Base-by-base conservation (phyloP, 192 early-diverging fungal species). In the Entomortierella beljakovae region DNA sequence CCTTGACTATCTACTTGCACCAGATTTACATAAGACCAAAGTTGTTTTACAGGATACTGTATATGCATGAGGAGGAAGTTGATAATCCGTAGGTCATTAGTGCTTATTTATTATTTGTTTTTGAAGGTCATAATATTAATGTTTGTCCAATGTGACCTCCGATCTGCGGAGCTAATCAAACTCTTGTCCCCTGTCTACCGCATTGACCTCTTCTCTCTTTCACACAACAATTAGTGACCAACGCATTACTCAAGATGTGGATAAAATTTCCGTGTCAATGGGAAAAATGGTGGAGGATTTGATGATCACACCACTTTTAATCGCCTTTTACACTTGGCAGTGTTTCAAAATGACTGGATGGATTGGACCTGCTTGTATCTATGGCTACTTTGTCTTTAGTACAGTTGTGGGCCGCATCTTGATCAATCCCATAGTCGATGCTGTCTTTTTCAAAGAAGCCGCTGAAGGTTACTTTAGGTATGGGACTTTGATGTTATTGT, bases 201-300 rank as follows among this genome's bases (percentile, higher is more conserved):
- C 56, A 35, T 48, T 46, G 55, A n/a, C n/a, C n/a, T n/a, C n/a
- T n/a, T n/a, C n/a, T n/a, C n/a, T n/a, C n/a, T n/a, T n/a, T n/a
- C n/a, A n/a, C n/a, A n/a, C n/a, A n/a, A n/a, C n/a, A n/a, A n/a
- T n/a, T n/a, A 88, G 87, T 16, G 96, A 98, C 70, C 94, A 95
- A 80, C 89, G 95, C 18, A 94, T 97, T 40, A 87, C 95, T 20
- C 94, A 96, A 80, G 96, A 98, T 75, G 88, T 96, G 37, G 95
- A 94, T 70, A 91, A 91, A 52, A 88, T 98, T 35, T 48, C 93
- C 20, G 89, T 90, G 20, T 80, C 89, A 38, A 62, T 92, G 7
- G 63, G 86, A 10, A 56, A 82, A 31, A 87, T 94, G 35, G 50
- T 87, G 23, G 81, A 87, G 25, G 85, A 93, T 40, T 71, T 94